Evolutionary conservation across 108 stramenopile species (phyloP), one percentile per base, ranked within the genome.

Genomic region (Pelagomonas calceolata): DNA sequence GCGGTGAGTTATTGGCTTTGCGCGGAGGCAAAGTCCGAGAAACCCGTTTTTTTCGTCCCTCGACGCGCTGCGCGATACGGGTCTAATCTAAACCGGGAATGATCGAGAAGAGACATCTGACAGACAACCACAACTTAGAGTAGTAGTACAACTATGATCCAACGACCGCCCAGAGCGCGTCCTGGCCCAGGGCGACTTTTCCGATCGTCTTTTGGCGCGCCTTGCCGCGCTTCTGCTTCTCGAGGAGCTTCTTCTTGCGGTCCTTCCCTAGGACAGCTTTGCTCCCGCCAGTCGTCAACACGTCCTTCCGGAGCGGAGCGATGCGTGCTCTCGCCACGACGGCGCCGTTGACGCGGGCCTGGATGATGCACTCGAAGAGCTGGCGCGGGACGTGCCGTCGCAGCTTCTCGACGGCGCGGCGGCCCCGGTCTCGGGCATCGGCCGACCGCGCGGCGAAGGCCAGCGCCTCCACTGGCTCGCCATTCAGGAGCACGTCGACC

Each of bases 141-240:
- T 64, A 33, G 31, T 30, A 43, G n/a, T n/a, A n/a, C n/a, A n/a
- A n/a, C n/a, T n/a, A n/a, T n/a, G n/a, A n/a, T n/a, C 44, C 44
- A 16, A 81, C 26, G 39, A 86, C 75, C 15, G 84, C 79, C 73
- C 72, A 70, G 90, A 99, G 98, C 14, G 98, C 98, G 60, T 89
- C 95, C 75, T 99, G 98, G 30, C 87, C 89, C 72, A 99, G 81
- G n/a, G 81, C 73, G 31, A 99, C 95, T 68, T 84, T 91, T 9
- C 96, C 96, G 69, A 91, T 84, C 64, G 87, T 73, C 77, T 97
- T 95, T 84, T 90, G 88, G 35, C 91, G 84, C 79, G 96, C 95
- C 88, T 99, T 99, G 45, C 98, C 98, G 65, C 84, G 78, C 75
- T 97, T 97, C 79, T 99, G 98, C 77, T 97, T 97, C 80, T 99